These are phyloP conservation scores for Nakazawaea holstii DNA, from an alignment of 805 yeast species.

Conservation along the genomic window DNA sequence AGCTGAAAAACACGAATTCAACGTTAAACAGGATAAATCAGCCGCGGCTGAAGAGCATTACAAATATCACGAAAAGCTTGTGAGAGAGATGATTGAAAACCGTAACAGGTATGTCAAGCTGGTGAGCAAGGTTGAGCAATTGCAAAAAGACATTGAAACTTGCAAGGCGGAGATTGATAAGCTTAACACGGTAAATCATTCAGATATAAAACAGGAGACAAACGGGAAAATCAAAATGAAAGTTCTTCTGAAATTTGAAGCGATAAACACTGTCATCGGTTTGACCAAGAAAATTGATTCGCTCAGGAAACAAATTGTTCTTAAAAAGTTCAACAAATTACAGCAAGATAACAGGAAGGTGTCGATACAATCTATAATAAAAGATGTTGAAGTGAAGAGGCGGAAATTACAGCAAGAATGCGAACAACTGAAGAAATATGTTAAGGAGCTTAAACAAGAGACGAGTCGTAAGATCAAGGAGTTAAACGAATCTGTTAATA, in stretches of 20 bases:
- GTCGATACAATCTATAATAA: conserved; percentile 24
- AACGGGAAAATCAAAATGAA: conserved; percentile 24
- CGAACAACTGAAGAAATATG: conserved; percentile 12
- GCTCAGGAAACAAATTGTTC: conserved; percentile 19
- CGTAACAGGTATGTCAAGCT: conserved; percentile 18
- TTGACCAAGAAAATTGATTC: conserved; percentile 21
- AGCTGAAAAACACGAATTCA: conserved; percentile 12
- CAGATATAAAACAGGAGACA: conserved; percentile 1
- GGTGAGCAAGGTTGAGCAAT: conserved; percentile 21
- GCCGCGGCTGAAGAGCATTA: conserved; percentile 11
- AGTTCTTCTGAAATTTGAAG: conserved; percentile 19
- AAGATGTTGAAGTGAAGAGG: conserved; percentile 23
- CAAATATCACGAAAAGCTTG: conserved; percentile 6
- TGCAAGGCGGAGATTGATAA: conserved; percentile 31
- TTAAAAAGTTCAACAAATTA: conserved; percentile 23
- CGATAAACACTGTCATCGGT: conserved; percentile 17
- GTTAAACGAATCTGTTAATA: conserved; percentile 29
- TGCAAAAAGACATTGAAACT: conserved; percentile 25
- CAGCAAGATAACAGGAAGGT: conserved; percentile 35
- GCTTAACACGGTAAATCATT: conserved; percentile 30
- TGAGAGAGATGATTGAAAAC: conserved; percentile 14
- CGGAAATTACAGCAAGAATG: conserved; percentile 17
- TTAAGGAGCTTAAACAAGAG: conserved; percentile 16
- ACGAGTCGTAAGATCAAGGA: conserved; percentile 16
- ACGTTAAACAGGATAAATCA: conserved; percentile 12